phyloP scores from a whole-genome alignment of 495 filamentous ascomycete species.

The Aspergillus ostianus region DNA sequence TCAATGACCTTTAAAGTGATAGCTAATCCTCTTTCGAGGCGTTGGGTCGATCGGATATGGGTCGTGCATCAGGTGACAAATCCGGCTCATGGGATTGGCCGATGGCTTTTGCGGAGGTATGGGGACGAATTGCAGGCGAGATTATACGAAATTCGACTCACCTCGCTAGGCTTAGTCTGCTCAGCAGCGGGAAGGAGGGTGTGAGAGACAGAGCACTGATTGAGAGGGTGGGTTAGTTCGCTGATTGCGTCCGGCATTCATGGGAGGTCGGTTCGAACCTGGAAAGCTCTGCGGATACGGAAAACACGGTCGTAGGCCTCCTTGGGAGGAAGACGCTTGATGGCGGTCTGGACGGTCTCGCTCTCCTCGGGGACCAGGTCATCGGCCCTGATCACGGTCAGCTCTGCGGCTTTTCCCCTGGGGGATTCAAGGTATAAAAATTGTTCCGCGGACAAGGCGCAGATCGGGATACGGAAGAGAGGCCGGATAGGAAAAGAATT shows the following conservation, averaged over 20 bases:
- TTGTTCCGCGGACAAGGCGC: constrained; percentile 20
- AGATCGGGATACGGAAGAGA: constrained; percentile 16
- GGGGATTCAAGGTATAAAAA: constrained; percentile 18
- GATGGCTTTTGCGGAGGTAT: constrained; percentile 26
- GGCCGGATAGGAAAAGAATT: constrained; percentile 5
- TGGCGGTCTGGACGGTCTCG: constrained; percentile 77
- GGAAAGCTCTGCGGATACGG: constrained; percentile 91
- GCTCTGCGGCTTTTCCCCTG: background rate
- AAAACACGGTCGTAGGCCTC: constrained; percentile 95
- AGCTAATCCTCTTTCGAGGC: background rate
- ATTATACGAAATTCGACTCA: constrained; percentile 36
- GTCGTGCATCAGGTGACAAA: constrained; percentile 35
- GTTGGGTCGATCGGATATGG: constrained; percentile 13
- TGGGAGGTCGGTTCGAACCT: constrained; percentile 52
- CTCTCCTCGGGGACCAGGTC: constrained; percentile 90
- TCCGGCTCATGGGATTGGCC: constrained; percentile 44
- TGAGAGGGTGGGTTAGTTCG: constrained; percentile 4
- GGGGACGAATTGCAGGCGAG: constrained; percentile 20
- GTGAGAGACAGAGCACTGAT: constrained; percentile 76
- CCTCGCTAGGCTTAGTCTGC: constrained; percentile 75
- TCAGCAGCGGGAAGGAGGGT: constrained; percentile 78
- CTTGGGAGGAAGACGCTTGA: constrained; percentile 87
- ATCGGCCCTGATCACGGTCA: constrained; percentile 63
- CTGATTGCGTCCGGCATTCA: background rate
- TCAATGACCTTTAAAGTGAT: background rate